Base-by-base conservation (phyloP, 139 green algal species). In the Closterium sp. region DNA sequence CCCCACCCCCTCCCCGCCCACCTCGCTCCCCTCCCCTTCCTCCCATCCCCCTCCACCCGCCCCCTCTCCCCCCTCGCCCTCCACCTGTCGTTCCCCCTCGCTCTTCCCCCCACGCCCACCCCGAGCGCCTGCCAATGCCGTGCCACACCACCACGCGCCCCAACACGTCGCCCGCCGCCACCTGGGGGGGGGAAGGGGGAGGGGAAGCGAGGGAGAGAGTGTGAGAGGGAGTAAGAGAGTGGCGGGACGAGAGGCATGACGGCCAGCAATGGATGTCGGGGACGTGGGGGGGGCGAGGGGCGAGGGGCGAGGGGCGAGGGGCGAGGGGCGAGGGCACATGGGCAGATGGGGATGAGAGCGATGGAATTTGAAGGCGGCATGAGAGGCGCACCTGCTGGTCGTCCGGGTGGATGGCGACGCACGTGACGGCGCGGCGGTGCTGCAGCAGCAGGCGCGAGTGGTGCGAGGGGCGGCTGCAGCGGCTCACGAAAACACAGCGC, bases 101-200 rank as follows among this genome's bases (percentile, higher is more conserved):
- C 9, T 31, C 33, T 16, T 33, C 85, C 33, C 34, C 34, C 34
- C 86, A 33, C 86, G 33, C 35, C 86, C 86, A 76, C 4, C 4
- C 23, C 12, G 23, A 35, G 34, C 23, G 34, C 12, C 36, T 87
- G 4, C 35, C 90, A 16, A 98, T 89, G 87, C 94, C 64, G 28
- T 96, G 95, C 95, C 96, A 98, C 64, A 98, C 95, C 7, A 96
- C 88, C 90, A 98, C 97, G 88, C 97, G 96, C 12, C 97, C 97
- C 0, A 86, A 95, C 3, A 89, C 91, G 88, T 98, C 97, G 16
- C 97, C 97, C 0, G 96, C 95, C 31, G 96, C 97, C 5, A 98
- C 85, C 25, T 94, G 85, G 5, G 90, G 92, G 36, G 96, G 94
- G 34, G 92, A 93, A 19, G 55, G 55, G 55, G n/a, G n/a, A n/a